Evolutionary conservation across 139 green algal genomes (phyloP), one percentile per base, ranked within the genome.

Genomic region (Chlorella ohadii): DNA sequence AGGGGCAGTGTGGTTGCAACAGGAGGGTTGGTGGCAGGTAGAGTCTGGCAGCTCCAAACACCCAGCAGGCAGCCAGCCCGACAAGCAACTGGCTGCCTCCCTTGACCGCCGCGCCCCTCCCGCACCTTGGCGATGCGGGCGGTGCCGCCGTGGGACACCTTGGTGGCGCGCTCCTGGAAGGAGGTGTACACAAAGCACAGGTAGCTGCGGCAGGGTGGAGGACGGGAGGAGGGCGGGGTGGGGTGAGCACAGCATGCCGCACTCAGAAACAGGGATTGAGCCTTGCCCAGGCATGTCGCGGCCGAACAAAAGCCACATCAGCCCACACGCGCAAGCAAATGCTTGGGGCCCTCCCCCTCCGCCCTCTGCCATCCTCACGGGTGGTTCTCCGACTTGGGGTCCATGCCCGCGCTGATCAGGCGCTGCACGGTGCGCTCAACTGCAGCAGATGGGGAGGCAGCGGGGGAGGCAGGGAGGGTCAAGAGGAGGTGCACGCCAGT

Each of bases 161-260:
- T 98, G 67, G 97, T 99, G 25, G 97, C 97, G 27, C 95, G 90
- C 89, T 98, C 95, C 85, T 98, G 95, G 93, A 99, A 99, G 31
- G 94, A 98, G 2, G 97, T 99, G 96, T 99, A 99, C 44, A 98
- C 87, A 85, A 99, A 99, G 84, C 97, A 96, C n/a, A 98, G 87
- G 93, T 99, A 99, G 23, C 76, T 85, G 36, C 75, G 36, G 56
- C 31, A 36, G 20, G 34, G 22, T 31, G 34, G 36, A 20, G 65
- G 1, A 44, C 11, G 3, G 65, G 31, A 9, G 65, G 28, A 22
- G 31, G 16, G 64, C 28, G 64, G n/a, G 64, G 6, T 3, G 28
- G n/a, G n/a, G 64, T 66, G 27, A 31, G 59, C 59, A 66, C 25
- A 66, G 20, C n/a, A n/a, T 66, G 59, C 23, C 27, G n/a, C n/a